Evolutionary conservation across 2,329 filamentous ascomycete species (phyloP), one percentile per base, ranked within the genome.

Genomic region (Trichoderma sp.): DNA sequence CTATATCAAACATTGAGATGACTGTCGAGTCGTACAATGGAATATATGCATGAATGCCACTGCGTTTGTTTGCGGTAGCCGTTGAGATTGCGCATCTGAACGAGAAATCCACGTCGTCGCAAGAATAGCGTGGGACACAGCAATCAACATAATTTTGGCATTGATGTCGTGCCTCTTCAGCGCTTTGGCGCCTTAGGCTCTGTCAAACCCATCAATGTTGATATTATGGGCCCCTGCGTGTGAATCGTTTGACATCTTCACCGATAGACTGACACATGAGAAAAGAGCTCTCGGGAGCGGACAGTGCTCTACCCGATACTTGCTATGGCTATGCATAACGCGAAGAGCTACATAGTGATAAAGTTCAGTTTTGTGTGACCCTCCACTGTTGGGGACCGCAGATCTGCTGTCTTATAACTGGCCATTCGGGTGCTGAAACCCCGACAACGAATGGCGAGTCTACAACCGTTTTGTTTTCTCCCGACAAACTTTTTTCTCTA

Each of bases 231-330:
- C n/a, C 26, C 36, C 39, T 18, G 26, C 57, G 9, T 34, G 21
- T 30, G 67, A 62, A 51, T 26, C 36, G 39, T 36, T 61, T 62
- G 58, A 34, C 39, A 36, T 24, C 12, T 61, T 61, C 39, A 36
- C 6, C 11, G 12, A 53, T 43, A 36, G 30, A 39, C 39, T 15
- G 57, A 51, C 39, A 36, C 53, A 36, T 53, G 30, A 36, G 28
- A 30, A 26, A 53, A 34, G 39, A 18, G 34, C 28, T 47, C 28
- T 51, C 67, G 67, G 67, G 39, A 62, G 51, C 47, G 47, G 51
- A 53, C 24, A 64, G 68, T 71, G 68, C 60, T 64, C 61, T 71
- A 71, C 47, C 68, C 68, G 68, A 71, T 12, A 34, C 21, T 60
- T 18, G 15, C 34, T 21, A 43, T n/a, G 15, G n/a, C 30, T 39